These are phyloP conservation scores for Populus euphratica DNA, from an alignment of 345 rosid genomes.

Conservation along the genomic window DNA sequence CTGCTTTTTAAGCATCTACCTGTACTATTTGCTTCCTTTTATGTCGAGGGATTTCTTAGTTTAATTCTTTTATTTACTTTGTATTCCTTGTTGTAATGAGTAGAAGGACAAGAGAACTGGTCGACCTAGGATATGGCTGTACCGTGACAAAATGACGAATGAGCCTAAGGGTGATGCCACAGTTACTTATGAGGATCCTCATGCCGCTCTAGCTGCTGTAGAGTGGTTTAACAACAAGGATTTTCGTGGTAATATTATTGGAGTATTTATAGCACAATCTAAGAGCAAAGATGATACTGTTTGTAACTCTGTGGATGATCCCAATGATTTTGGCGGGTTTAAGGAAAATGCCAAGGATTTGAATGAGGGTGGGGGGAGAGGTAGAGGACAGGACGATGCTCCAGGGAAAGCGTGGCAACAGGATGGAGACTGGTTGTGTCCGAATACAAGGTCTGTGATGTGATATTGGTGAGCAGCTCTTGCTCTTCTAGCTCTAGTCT, in stretches of 20 bases:
- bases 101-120: slow-evolving; percentile 94
- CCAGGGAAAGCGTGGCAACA: slow-evolving; percentile 86
- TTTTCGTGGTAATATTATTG: slow-evolving; percentile 78
- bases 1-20: too few relatives aligned
- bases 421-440: slow-evolving; percentile 98
- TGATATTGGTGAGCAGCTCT: slow-evolving; percentile 99
- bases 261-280: slow-evolving; percentile 76
- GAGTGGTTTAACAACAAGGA: slow-evolving; percentile 98
- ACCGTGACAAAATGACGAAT: slow-evolving; percentile 79
- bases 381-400: slow-evolving; percentile 75
- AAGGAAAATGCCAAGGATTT: slow-evolving; percentile 47
- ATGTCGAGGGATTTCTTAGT: not conserved
- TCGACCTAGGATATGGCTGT: slow-evolving; percentile 87
- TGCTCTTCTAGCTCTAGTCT: slow-evolving; percentile 40
- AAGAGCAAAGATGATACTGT: slow-evolving; percentile 51
- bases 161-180: slow-evolving; percentile 98
- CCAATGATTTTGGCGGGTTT: slow-evolving; percentile 30
- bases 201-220: slow-evolving; percentile 94
- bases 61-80: not conserved
- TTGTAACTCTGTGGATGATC: slow-evolving; percentile 29
- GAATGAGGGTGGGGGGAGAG: slow-evolving; percentile 57
- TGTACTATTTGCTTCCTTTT: not conserved
- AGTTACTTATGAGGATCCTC: slow-evolving; percentile 94
- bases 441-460: slow-evolving; percentile 99
- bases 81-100: not conserved